These are phyloP conservation scores for Saccharum spontaneum DNA, from an alignment of 176 grass and related monocot genomes.

Conservation along the genomic window DNA sequence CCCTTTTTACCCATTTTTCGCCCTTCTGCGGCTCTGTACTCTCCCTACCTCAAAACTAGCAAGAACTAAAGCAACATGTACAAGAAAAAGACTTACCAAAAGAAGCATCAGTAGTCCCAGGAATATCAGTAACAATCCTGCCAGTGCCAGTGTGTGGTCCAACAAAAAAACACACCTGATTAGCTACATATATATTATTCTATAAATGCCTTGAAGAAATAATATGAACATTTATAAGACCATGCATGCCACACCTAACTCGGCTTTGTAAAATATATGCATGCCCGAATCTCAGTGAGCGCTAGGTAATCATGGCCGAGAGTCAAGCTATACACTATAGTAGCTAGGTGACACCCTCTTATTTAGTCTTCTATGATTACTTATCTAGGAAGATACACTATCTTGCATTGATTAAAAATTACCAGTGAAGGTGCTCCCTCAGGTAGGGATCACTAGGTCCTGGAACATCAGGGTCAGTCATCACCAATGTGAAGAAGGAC, in stretches of 20 bases:
- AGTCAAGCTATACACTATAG: background rate
- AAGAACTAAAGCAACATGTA: conserved; percentile 37
- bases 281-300: conserved; percentile 16
- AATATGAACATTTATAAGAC: background rate
- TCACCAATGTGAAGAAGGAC: conserved; percentile 85
- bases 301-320: conserved; percentile 3
- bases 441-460: conserved; percentile 82
- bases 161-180: conserved; percentile 13
- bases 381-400: background rate
- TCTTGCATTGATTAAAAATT: background rate
- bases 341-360: background rate
- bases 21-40: conserved; percentile 20
- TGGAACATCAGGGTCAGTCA: conserved; percentile 87
- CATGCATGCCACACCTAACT: background rate
- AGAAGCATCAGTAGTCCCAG: conserved; percentile 80
- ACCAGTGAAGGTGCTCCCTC: conserved; percentile 90
- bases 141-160: conserved; percentile 41
- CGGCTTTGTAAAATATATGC: background rate
- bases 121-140: conserved; percentile 87
- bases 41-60: conserved; percentile 15
- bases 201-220: conserved; percentile 13
- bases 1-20: background rate
- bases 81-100: conserved; percentile 65
- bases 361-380: background rate
- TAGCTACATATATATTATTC: conserved; percentile 24